Evolutionary conservation across 2,329 filamentous ascomycete species (phyloP).

Genomic region (Paraconiothyrium sp.): DNA sequence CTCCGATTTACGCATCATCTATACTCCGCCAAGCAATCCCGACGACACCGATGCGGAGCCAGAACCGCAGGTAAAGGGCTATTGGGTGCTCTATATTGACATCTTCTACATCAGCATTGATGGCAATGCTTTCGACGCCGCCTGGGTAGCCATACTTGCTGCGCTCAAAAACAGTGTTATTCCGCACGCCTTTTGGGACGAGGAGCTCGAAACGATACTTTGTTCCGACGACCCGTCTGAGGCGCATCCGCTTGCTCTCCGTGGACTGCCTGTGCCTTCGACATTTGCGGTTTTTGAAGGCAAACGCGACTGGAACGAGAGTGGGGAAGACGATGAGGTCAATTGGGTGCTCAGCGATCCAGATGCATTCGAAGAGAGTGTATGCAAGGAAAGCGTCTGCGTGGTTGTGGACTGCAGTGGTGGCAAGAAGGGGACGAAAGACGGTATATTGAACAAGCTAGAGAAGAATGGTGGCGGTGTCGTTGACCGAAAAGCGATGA

Average conservation of each 20-base stretch:
- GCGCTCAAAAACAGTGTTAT: conserved; percentile 81
- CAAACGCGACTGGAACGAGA: conserved; percentile 56
- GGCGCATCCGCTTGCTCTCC: conserved; percentile 66
- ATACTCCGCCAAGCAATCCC: conserved; percentile 60
- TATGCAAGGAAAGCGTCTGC: conserved; percentile 85
- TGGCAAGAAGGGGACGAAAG: conserved; percentile 71
- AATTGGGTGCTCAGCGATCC: conserved; percentile 85
- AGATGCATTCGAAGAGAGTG: conserved; percentile 85
- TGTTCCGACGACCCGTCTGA: conserved; percentile 71
- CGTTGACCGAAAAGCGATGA: conserved; percentile 71
- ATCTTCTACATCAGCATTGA: conserved; percentile 94
- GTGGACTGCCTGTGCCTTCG: conserved; percentile 76
- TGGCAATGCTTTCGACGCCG: conserved; percentile 89
- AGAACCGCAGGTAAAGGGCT: conserved; percentile 73
- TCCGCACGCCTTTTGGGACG: conserved; percentile 83
- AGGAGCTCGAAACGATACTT: conserved; percentile 79
- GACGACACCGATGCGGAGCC: conserved; percentile 59
- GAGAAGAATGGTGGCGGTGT: conserved; percentile 85
- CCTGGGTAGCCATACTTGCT: conserved; percentile 84
- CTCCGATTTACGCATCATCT: conserved; percentile 77
- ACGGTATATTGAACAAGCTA: conserved; percentile 74
- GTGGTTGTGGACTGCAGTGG: conserved; percentile 74
- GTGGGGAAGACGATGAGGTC: conserved; percentile 42
- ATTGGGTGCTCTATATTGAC: conserved; percentile 96
- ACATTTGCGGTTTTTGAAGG: conserved; percentile 78